Percentiles rank a stretch among this genome's conserved stretches.
phyloP scores from a whole-genome alignment of 805 yeast genomes.

The Kluyveromyces siamensis region DNA sequence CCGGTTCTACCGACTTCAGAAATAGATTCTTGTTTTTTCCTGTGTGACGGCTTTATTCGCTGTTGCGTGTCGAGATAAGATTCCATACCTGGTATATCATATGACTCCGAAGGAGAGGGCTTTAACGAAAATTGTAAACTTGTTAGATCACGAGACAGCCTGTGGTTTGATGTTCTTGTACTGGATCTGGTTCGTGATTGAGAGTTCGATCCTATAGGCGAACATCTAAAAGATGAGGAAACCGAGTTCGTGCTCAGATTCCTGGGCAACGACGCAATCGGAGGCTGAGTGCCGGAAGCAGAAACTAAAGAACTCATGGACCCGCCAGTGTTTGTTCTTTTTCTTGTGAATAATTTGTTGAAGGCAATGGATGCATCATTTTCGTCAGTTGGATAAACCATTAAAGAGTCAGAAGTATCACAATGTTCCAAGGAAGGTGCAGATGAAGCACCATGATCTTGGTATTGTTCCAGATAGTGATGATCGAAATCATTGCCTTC shows the following conservation, averaged over 20 bases:
- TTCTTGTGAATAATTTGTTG: conserved; percentile 26
- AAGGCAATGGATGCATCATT: conserved; percentile 31
- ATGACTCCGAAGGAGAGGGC: not conserved
- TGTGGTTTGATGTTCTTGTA: conserved; percentile 19
- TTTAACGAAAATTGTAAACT: conserved; percentile 11
- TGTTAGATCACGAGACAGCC: conserved; percentile 21
- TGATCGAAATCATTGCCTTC: conserved; percentile 4
- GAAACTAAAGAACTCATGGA: conserved; percentile 23
- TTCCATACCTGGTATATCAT: conserved; percentile 8
- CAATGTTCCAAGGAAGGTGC: conserved; percentile 1
- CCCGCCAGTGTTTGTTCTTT: conserved; percentile 24
- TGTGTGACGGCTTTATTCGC: conserved; percentile 11
- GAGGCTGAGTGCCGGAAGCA: conserved; percentile 5
- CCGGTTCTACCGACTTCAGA: conserved; percentile 14
- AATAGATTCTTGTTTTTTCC: conserved; percentile 25
- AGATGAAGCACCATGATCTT: conserved; percentile 3
- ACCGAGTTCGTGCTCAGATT: conserved; percentile 14
- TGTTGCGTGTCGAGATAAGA: conserved; percentile 20
- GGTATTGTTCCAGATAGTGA: conserved; percentile 7
- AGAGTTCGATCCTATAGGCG: conserved; percentile 23
- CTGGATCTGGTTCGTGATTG: conserved; percentile 25
- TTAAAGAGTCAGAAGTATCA: conserved; percentile 2
- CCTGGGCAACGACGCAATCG: conserved; percentile 12
- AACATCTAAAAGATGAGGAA: conserved; percentile 20
- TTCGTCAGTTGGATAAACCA: conserved; percentile 13